phyloP scores from a whole-genome alignment of 495 filamentous ascomycete species.

The Daldinia bambusicola region DNA sequence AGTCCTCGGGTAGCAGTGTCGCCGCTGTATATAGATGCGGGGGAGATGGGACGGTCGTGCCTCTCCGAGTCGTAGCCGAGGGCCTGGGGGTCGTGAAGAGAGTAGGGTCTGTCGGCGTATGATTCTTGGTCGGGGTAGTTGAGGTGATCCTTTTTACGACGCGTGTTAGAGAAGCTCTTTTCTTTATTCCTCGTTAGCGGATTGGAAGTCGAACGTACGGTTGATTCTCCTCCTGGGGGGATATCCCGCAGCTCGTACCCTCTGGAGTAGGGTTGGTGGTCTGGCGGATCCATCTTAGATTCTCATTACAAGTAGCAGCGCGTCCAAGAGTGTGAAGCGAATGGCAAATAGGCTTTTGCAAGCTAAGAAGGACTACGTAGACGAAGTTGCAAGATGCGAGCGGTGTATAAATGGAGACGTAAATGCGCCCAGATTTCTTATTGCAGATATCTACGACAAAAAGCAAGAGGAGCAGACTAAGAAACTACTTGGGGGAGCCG shows the following conservation, averaged over 20 bases:
- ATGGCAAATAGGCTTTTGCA: background rate
- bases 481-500: background rate
- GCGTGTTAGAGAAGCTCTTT: background rate
- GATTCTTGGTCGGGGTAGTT: background rate
- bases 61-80: background rate
- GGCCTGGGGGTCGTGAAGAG: background rate
- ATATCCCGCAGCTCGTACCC: slow-evolving; percentile 19
- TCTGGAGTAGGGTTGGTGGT: slow-evolving; percentile 14
- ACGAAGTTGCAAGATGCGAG: background rate
- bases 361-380: background rate
- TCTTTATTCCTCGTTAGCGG: background rate
- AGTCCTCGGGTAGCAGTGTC: background rate
- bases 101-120: background rate
- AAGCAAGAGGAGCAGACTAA: background rate
- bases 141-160: background rate
- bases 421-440: background rate
- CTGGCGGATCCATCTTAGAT: slow-evolving; percentile 5
- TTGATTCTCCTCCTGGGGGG: slow-evolving; percentile 10
- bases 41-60: background rate
- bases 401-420: background rate
- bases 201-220: background rate
- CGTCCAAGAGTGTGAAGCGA: background rate
- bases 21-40: background rate
- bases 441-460: slow-evolving; percentile 5
- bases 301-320: slow-evolving; percentile 13